phyloP scores from a whole-genome alignment of 2,329 filamentous ascomycete genomes.

The Cytospora leucostoma region DNA sequence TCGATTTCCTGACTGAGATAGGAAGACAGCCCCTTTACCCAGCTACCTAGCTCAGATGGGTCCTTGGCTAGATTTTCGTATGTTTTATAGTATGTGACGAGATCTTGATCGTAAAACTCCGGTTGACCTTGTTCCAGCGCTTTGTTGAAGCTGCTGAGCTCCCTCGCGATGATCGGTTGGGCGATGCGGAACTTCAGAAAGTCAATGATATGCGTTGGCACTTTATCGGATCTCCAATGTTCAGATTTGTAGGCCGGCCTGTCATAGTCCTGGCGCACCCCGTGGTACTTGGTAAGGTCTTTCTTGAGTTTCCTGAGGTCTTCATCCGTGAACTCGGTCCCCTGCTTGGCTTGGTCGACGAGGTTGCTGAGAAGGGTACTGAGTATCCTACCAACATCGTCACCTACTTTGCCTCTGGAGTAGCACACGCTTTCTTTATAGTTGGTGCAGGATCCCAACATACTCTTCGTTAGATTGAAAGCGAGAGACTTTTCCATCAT shows the following conservation, averaged over 20 bases:
- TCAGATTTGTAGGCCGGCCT: constrained; percentile 45
- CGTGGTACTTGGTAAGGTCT: constrained; percentile 40
- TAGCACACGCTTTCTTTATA: constrained; percentile 67
- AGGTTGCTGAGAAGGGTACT: constrained; percentile 55
- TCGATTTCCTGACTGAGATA: constrained; percentile 40
- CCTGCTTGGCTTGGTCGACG: constrained; percentile 61
- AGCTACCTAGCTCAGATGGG: constrained; percentile 24
- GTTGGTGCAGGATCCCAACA: constrained; percentile 65
- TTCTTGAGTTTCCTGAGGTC: constrained; percentile 45
- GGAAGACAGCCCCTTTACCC: constrained; percentile 37
- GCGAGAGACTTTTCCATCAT: constrained; percentile 57
- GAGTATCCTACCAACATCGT: constrained; percentile 47
- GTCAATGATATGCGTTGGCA: constrained; percentile 59
- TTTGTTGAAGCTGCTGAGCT: constrained; percentile 39
- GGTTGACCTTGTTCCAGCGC: constrained; percentile 31
- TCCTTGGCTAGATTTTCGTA: constrained; percentile 23
- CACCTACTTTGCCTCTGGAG: constrained; percentile 51
- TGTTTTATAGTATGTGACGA: constrained; percentile 35
- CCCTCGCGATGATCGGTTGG: constrained; percentile 42
- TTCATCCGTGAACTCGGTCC: constrained; percentile 48
- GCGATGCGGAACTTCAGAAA: constrained; percentile 59
- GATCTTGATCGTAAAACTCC: constrained; percentile 41
- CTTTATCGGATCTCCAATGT: constrained; percentile 31
- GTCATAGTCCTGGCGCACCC: background rate
- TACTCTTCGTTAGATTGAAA: constrained; percentile 58